Conservation (phyloP, 202 grass and related monocot genomes). For the Eragrostis tef region DNA sequence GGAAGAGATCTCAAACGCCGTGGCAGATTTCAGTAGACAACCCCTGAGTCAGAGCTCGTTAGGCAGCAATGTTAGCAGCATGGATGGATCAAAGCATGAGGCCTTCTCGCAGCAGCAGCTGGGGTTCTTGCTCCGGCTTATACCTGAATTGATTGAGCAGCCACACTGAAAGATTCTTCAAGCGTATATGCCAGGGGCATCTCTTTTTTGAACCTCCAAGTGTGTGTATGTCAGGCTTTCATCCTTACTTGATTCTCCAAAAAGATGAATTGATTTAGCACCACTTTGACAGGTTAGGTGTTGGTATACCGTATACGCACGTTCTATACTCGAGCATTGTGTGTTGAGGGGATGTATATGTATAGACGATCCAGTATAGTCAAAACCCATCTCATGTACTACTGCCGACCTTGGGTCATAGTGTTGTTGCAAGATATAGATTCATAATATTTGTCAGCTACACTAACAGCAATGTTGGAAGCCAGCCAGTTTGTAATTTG, state of each 20-base stretch:
- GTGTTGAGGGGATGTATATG: neutral
- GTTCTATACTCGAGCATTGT: conserved; percentile 2
- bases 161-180: conserved; percentile 16
- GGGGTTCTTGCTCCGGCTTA: conserved; percentile 76
- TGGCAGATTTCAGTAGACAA: conserved; percentile 52
- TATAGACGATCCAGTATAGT: neutral
- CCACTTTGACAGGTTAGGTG: conserved; percentile 27
- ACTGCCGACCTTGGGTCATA: neutral
- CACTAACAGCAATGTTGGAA: neutral
- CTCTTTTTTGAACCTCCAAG: conserved; percentile 5
- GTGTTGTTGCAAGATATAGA: conserved; percentile 26
- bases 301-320: conserved; percentile 1
- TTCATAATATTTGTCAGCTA: neutral
- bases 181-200: neutral
- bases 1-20: conserved; percentile 72
- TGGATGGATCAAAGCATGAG: conserved; percentile 37
- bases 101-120: conserved; percentile 74
- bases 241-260: neutral
- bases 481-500: neutral
- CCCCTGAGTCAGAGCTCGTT: conserved; percentile 8
- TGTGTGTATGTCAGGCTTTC: neutral
- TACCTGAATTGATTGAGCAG: conserved; percentile 80
- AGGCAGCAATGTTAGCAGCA: conserved; percentile 3
- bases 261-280: neutral
- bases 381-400: neutral